These are phyloP conservation scores for Mallotus repandus DNA, from an alignment of 441 rosid species.

Conservation along the genomic window DNA sequence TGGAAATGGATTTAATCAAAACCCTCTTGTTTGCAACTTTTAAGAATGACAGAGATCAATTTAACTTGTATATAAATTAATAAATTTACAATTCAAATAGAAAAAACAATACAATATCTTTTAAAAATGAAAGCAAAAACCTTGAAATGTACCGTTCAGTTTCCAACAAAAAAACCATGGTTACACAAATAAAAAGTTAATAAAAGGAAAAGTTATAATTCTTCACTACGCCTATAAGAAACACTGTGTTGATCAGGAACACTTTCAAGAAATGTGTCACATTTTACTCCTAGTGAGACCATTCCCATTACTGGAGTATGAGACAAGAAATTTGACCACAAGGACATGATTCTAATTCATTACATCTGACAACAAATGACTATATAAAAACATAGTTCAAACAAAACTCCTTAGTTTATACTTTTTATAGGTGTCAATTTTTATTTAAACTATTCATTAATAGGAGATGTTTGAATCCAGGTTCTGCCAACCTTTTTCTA, in stretches of 20 bases:
- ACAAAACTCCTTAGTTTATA: background rate
- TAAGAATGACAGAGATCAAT: background rate
- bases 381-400: background rate
- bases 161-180: background rate
- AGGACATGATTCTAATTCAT: background rate
- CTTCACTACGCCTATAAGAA: background rate
- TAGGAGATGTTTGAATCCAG: background rate
- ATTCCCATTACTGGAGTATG: background rate
- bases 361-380: background rate
- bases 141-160: background rate
- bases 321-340: background rate
- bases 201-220: too few relatives aligned
- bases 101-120: background rate
- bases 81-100: background rate
- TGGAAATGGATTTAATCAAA: background rate
- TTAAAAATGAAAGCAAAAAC: too few relatives aligned
- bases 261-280: background rate
- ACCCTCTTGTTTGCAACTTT: constrained; percentile 10
- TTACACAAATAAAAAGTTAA: too few relatives aligned
- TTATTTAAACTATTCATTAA: background rate
- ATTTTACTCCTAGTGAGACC: background rate
- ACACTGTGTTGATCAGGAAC: background rate
- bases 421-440: background rate
- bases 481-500: background rate
- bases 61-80: background rate